These are phyloP conservation scores for Aeschynomene evenia DNA, from an alignment of 306 rosid genomes.

Conservation along the genomic window DNA sequence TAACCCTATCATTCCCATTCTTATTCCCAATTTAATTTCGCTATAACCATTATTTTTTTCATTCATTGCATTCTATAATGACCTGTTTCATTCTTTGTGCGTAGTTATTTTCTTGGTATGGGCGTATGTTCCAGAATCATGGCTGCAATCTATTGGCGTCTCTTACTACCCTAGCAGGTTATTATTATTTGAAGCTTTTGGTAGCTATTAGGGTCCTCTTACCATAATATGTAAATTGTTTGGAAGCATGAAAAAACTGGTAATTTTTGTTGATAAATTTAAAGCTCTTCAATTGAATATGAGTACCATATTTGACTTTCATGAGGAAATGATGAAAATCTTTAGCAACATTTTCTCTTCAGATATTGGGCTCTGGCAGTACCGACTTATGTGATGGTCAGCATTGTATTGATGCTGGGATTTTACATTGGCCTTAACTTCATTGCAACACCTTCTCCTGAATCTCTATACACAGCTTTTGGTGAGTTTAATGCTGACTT, in stretches of 20 bases:
- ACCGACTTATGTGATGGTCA: constrained; percentile 72
- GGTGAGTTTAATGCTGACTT: constrained; percentile 51
- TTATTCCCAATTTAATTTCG: no score
- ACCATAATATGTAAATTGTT: background rate
- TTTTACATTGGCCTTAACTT: constrained; percentile 90
- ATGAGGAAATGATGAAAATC: background rate
- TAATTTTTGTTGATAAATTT: background rate
- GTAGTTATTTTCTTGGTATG: constrained; percentile 82
- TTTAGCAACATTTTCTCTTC: constrained; percentile 24
- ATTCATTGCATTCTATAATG: no score
- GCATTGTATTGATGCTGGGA: constrained; percentile 55
- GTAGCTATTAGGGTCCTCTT: constrained; percentile 1
- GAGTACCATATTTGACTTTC: background rate
- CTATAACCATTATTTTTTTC: no score
- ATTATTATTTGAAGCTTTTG: constrained; percentile 15
- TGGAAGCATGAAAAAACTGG: background rate
- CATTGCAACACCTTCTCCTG: constrained; percentile 73
- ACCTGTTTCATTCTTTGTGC: constrained; percentile 23
- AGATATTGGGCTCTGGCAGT: constrained; percentile 94
- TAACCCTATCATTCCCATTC: no score
- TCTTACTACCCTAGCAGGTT: constrained; percentile 91
- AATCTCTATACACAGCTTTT: constrained; percentile 58
- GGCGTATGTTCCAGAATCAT: constrained; percentile 92
- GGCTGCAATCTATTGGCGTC: constrained; percentile 80
- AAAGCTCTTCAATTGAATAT: constrained; percentile 2